Evolutionary conservation across 2,329 filamentous ascomycete genomes (phyloP), one percentile per base, ranked within the genome.

Genomic region (Fusarium musae): DNA sequence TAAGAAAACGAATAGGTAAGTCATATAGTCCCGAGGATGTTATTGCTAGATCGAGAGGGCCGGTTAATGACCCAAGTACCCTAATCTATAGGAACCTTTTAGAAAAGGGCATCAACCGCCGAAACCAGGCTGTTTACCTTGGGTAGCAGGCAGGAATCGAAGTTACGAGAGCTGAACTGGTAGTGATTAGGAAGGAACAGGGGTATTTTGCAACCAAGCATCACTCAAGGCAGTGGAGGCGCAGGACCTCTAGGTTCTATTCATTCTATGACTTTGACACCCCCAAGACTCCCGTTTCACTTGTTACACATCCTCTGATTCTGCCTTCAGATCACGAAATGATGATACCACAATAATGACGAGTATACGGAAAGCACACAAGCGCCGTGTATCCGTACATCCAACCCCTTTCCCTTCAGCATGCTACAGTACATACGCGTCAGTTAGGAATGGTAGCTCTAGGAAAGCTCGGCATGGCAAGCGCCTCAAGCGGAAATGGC

Each of bases 401-500:
- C 70, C 54, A 67, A 67, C 66, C 70, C 70, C 36, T 74, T 72
- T 39, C 46, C 26, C 42, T 50, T 57, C 26, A 49, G 30, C 43
- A 40, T 44, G 12, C 30, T 46, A 40, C 9, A 37, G 36, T 37
- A 37, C n/a, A 23, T 52, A 61, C 56, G 47, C 47, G 44, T 60
- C 59, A 43, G 46, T 57, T 62, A 75, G 69, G 61, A 62, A 66
- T 66, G 59, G n/a, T 36, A 67, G 57, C 42, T 69, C 54, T 42
- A 42, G 69, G 59, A 70, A 65, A 50, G 62, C 65, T 72, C 72
- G 68, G 68, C 70, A 78, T 75, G 75, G 70, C 74, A 66, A 75
- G 69, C 69, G 53, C 49, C 42, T 61, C 44, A 37, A 66, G 60
- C 53, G 53, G 70, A 43, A 70, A 66, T 68, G 70, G 70, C 62